Percentiles rank a stretch among this genome's conserved stretches.
phyloP scores from a whole-genome alignment of 2,329 filamentous ascomycete genomes.

The Bretziella fagacearum region DNA sequence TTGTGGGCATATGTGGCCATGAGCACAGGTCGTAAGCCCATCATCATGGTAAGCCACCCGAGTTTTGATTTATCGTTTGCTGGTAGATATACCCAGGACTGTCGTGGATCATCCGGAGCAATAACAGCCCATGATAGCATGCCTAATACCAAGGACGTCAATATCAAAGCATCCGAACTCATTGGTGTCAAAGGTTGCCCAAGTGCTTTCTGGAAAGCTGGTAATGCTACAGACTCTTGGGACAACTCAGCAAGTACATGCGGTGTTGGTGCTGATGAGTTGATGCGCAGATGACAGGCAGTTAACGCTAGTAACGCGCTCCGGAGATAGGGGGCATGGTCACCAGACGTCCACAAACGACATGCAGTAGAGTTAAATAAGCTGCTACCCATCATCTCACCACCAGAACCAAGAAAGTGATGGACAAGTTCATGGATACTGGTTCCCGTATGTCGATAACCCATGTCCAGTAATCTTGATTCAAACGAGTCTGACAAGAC shows the following conservation, averaged over 20 bases:
- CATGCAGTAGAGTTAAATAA: slow-evolving; percentile 14
- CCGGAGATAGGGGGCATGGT: slow-evolving; percentile 16
- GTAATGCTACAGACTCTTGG: slow-evolving; percentile 17
- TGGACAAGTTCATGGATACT: slow-evolving; percentile 11
- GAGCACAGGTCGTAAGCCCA: slow-evolving; percentile 18
- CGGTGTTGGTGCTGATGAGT: background rate
- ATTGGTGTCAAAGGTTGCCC: slow-evolving; percentile 15
- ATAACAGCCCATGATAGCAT: slow-evolving; percentile 17
- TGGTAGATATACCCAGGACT: slow-evolving; percentile 17
- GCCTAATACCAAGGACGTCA: slow-evolving; percentile 18
- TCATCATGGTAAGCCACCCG: slow-evolving; percentile 18
- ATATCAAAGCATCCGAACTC: slow-evolving; percentile 17
- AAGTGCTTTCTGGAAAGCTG: slow-evolving; percentile 17
- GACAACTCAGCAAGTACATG: slow-evolving; percentile 17
- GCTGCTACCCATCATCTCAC: slow-evolving; percentile 15
- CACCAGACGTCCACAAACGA: slow-evolving; percentile 10
- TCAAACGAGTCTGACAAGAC: slow-evolving; percentile 10
- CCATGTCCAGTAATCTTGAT: slow-evolving; percentile 8
- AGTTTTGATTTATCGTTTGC: slow-evolving; percentile 14
- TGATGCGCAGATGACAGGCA: slow-evolving; percentile 17
- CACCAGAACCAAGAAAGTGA: slow-evolving; percentile 12
- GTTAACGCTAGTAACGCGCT: slow-evolving; percentile 18
- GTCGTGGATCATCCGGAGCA: slow-evolving; percentile 13
- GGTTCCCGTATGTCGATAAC: slow-evolving; percentile 7
- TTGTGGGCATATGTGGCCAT: slow-evolving; percentile 16